Percentiles rank a stretch among this genome's conserved stretches.
phyloP scores from a whole-genome alignment of 768 basidiomycete species.

The Agaricus blazei region DNA sequence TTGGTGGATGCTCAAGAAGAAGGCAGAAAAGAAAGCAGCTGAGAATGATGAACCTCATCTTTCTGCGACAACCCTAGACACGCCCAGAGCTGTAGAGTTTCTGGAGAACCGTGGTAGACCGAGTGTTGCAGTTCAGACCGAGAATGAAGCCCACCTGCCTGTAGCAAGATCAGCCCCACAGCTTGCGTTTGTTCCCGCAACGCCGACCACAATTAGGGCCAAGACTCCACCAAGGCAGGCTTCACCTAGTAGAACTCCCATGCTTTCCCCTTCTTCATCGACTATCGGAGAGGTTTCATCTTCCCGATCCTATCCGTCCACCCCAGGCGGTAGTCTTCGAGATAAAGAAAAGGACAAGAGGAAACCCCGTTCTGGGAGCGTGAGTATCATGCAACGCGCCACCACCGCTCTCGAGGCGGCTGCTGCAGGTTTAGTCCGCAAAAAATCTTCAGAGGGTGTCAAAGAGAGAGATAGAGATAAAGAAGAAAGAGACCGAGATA shows the following conservation, averaged over 20 bases:
- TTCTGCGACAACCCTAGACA: conserved; percentile 14
- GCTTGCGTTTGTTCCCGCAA: conserved; percentile 72
- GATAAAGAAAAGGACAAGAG: conserved; percentile 51
- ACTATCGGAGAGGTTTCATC: conserved; percentile 44
- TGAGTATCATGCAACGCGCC: conserved; percentile 94
- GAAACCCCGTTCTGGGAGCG: conserved; percentile 80
- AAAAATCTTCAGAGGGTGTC: conserved; percentile 75
- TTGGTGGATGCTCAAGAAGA: conserved; percentile 96
- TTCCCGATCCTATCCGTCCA: conserved; percentile 61
- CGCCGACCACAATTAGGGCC: conserved; percentile 53
- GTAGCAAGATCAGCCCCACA: conserved; percentile 38
- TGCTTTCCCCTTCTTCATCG: conserved; percentile 53
- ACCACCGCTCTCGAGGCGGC: conserved; percentile 88
- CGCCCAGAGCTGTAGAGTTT: conserved; percentile 7
- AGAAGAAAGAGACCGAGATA: conserved; percentile 27
- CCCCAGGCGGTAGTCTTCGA: conserved; percentile 58
- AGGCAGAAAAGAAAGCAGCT: conserved; percentile 53
- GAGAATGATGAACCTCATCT: conserved; percentile 25
- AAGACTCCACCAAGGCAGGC: conserved; percentile 50
- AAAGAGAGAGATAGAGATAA: conserved; percentile 57
- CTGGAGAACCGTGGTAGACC: conserved; percentile 28
- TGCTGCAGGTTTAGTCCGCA: conserved; percentile 76
- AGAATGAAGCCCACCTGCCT: conserved; percentile 18
- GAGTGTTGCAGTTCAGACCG: conserved; percentile 43
- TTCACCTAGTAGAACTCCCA: conserved; percentile 43